Evolutionary conservation across 768 basidiomycete genomes (phyloP).

Genomic region (Mycena filopes): DNA sequence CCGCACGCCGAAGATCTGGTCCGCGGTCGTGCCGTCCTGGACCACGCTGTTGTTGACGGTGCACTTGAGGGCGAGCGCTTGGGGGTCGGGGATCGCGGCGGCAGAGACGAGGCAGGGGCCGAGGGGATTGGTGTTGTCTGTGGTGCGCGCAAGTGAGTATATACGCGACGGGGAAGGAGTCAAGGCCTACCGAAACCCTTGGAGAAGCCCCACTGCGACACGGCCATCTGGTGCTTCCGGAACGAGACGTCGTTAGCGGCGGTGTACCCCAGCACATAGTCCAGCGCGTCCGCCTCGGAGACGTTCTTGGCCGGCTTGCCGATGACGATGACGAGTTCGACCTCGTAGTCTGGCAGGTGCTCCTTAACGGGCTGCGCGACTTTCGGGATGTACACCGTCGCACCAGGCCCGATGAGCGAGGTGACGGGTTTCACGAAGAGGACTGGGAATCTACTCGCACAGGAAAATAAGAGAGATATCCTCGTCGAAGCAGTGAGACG

Average conservation of each 20-base stretch:
- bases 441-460: conserved; percentile 64
- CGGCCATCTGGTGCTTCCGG: conserved; percentile 82
- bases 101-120: conserved; percentile 86
- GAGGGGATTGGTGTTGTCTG: conserved; percentile 78
- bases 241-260: conserved; percentile 86
- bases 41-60: conserved; percentile 73
- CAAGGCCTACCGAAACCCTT: conserved; percentile 88
- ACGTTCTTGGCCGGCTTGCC: conserved; percentile 86
- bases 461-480: neutral
- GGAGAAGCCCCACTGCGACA: conserved; percentile 89
- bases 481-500: conserved; percentile 30
- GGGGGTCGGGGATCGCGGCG: conserved; percentile 71
- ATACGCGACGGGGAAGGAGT: neutral
- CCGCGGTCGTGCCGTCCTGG: conserved; percentile 82
- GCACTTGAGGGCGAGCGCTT: conserved; percentile 69
- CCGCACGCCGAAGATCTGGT: conserved; percentile 84
- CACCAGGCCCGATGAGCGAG: conserved; percentile 76
- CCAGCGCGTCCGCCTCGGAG: conserved; percentile 80
- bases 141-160: neutral
- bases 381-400: conserved; percentile 71
- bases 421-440: conserved; percentile 84
- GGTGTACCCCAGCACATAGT: conserved; percentile 88
- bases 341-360: conserved; percentile 85
- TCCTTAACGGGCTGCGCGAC: conserved; percentile 75
- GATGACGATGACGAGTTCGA: conserved; percentile 84